phyloP scores from a whole-genome alignment of 306 rosid species.

The Cyclanthera cordifolia region DNA sequence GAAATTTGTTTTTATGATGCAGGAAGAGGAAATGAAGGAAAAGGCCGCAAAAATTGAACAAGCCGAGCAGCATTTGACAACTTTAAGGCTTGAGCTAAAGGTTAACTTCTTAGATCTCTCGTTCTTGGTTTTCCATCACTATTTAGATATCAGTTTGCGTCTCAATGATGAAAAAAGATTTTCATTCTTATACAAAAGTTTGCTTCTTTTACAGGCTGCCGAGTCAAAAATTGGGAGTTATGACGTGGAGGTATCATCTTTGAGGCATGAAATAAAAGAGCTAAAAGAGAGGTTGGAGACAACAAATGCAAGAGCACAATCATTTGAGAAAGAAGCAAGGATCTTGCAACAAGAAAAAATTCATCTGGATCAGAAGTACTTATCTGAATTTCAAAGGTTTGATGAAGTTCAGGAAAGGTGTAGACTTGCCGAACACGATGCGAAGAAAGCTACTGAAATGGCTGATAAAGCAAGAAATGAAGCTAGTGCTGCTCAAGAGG shows the following conservation, averaged over 20 bases:
- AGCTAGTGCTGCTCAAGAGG: constrained; percentile 52
- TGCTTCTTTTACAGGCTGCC: constrained; percentile 50
- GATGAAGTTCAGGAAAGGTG: constrained; percentile 74
- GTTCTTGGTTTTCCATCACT: not conserved
- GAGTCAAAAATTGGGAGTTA: constrained; percentile 65
- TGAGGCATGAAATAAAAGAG: constrained; percentile 53
- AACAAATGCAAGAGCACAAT: constrained; percentile 51
- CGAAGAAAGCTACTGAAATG: constrained; percentile 54
- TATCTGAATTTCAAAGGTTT: constrained; percentile 60
- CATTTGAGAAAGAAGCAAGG: constrained; percentile 58
- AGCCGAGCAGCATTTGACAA: constrained; percentile 73
- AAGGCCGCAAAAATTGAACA: constrained; percentile 51
- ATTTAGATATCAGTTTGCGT: not conserved
- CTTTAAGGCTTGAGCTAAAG: constrained; percentile 65
- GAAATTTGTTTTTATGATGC: constrained; percentile 18
- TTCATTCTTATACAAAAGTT: not conserved
- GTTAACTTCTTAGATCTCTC: constrained; percentile 26
- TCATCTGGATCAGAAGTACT: constrained; percentile 59
- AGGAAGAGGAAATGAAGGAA: constrained; percentile 76
- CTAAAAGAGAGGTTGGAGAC: constrained; percentile 49
- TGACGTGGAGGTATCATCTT: constrained; percentile 48
- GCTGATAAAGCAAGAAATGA: constrained; percentile 69
- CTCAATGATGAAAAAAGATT: not conserved
- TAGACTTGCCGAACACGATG: constrained; percentile 67
- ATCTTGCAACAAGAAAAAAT: constrained; percentile 65